Conservation (phyloP, 129 eudicot species). For the Ambrosia trifida region DNA sequence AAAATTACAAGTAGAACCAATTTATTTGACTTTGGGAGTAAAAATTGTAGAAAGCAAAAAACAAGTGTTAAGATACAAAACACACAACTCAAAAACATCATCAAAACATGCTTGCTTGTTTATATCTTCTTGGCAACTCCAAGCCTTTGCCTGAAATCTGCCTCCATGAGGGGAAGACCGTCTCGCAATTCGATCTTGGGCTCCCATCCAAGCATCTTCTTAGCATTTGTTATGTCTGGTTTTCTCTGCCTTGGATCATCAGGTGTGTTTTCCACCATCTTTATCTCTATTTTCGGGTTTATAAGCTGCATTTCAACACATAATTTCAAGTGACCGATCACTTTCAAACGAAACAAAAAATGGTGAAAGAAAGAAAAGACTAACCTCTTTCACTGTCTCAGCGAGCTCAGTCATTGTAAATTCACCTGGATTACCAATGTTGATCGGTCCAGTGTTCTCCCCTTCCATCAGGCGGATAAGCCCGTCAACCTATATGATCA, state of each 20-base stretch:
- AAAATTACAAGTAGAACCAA: neutral
- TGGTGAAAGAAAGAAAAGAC: neutral
- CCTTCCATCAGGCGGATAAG: slow-evolving; percentile 76
- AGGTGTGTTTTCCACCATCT: slow-evolving; percentile 65
- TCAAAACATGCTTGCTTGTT: neutral
- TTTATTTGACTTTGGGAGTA: neutral
- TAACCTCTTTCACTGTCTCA: slow-evolving; percentile 60
- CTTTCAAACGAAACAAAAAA: neutral
- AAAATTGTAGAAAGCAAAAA: neutral
- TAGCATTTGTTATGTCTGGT: slow-evolving; percentile 75
- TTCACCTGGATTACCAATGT: slow-evolving; percentile 89
- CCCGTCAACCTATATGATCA: slow-evolving; percentile 68
- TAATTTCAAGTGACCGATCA: neutral
- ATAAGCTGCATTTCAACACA: slow-evolving; percentile 49
- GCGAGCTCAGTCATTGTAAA: slow-evolving; percentile 91
- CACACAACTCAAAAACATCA: slow-evolving; percentile 5
- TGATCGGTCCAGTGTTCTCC: slow-evolving; percentile 70
- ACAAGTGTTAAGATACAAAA: slow-evolving; percentile 20
- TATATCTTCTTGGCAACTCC: slow-evolving; percentile 47
- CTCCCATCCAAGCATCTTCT: slow-evolving; percentile 80
- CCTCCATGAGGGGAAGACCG: slow-evolving; percentile 88
- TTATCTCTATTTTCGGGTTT: slow-evolving; percentile 61
- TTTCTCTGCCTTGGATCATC: slow-evolving; percentile 86
- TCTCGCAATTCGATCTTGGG: slow-evolving; percentile 69
- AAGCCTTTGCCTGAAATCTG: slow-evolving; percentile 63